Evolutionary conservation across 2,329 filamentous ascomycete species (phyloP), one percentile per base, ranked within the genome.

Genomic region (Exophiala sp.): DNA sequence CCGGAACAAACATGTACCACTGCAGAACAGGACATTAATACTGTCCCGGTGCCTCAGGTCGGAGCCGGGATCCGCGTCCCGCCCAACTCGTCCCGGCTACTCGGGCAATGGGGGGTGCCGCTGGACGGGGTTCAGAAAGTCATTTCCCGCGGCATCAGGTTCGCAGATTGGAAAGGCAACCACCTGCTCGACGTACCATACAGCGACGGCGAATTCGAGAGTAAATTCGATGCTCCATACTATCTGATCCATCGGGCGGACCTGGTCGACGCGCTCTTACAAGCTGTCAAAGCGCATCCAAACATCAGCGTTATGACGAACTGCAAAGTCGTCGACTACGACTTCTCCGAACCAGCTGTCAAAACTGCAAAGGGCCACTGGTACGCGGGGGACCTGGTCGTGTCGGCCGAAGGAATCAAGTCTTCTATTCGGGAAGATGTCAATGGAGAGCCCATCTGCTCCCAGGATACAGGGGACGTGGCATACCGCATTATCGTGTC

Each of bases 401-500:
- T 86, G 1, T 81, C 74, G 0, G 80, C 81, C 0, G 83, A 86
- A 29, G 65, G 60, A 5, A 58, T 62, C 48, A 54, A 60, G 40
- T 52, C 50, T 6, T 1, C 38, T n/a, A 39, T 21, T 22, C 49
- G 50, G 22, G 11, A 23, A 11, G 14, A 45, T 6, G 5, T 35
- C 6, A 6, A 5, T 13, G 39, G 42, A 9, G 14, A 44, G 5
- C 35, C 64, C 0, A 68, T 73, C 56, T 70, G 71, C 0, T 73
- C 76, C 1, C 61, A 68, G 8, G 68, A 72, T 45, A 80, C 78
- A 0, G 78, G 78, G 1, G 77, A 80, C 59, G 61, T 80, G 19
- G 77, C 78, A 2, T 80, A 79, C 60, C 71, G 78, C 3, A 68
- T 81, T 38, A 63, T 78, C 5, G 62, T 80, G 16, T 69, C 70